phyloP scores from a whole-genome alignment of 345 rosid species.

The Psidium guajava region DNA sequence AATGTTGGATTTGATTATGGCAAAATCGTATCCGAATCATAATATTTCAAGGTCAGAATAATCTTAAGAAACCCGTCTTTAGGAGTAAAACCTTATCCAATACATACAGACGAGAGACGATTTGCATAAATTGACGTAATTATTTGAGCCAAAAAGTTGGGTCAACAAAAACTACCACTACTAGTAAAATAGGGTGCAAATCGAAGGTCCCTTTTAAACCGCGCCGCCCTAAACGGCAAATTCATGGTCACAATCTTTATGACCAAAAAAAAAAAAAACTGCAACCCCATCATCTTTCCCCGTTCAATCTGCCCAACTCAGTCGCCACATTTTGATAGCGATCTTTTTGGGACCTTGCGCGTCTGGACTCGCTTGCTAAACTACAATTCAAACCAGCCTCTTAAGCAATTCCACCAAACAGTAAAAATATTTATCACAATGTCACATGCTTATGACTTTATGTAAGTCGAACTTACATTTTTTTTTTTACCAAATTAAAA shows the following conservation, averaged over 20 bases:
- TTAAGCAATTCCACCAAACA: neutral
- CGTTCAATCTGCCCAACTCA: neutral
- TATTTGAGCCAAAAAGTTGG: neutral
- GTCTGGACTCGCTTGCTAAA: neutral
- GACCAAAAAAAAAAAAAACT: neutral
- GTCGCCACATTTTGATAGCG: neutral
- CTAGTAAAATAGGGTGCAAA: neutral
- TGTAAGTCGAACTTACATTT: neutral
- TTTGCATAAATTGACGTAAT: neutral
- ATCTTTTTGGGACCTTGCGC: neutral
- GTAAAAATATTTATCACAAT: neutral
- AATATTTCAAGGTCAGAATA: accelerated
- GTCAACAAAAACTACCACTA: accelerated
- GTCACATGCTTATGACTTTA: neutral
- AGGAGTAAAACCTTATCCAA: neutral
- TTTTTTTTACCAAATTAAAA: neutral
- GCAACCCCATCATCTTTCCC: neutral
- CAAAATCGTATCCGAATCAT: neutral
- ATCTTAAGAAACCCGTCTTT: neutral
- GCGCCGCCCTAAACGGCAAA: neutral
- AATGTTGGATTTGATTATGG: neutral
- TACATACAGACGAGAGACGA: neutral
- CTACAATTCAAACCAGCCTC: neutral
- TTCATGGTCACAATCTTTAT: neutral
- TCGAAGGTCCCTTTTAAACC: neutral